Base-by-base conservation (phyloP, 768 basidiomycete genomes). In the Boletus sp. region DNA sequence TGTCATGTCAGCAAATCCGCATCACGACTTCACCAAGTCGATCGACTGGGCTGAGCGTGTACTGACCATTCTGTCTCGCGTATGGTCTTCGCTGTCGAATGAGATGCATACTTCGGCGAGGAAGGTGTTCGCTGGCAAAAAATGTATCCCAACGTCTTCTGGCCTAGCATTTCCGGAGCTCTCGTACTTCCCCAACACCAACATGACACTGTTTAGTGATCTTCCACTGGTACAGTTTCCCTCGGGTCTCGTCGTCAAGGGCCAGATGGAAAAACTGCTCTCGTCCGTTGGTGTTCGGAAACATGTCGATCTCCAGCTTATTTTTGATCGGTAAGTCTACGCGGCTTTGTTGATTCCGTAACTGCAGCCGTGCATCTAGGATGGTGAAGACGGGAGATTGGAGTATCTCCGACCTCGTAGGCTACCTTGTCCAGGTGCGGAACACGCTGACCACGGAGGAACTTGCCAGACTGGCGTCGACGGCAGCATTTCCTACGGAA, bases 341-440 rank as follows among this genome's bases (percentile, higher is more conserved):
- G n/a, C 30, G 39, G 42, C 17, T 40, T 46, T 9, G 19, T 46
- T 58, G 32, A 49, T 39, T 39, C 29, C 35, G 21, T 32, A 21
- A 32, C 33, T 58, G 34, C 52, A 39, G 4, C 15, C 2, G 10
- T 32, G 9, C 45, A 5, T 47, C 5, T 56, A 92, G 90, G 68
- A 90, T 92, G 88, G 83, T 92, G 59, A 89, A 87, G 68, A 90
- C 89, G 43, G 92, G 93, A 29, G 87, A 90, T 59, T 95, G 93
- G 94, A 89, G 87, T 2, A 84, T 88, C 47, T 79, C 84, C 11
- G 90, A 97, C 56, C 77, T 99, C 15, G 81, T 87, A 49, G 88
- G 86, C 64, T 97, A 99, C 68, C 80, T 99, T 11, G 88, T 91
- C 35, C 85, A 87, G 3, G 89, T 97, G 9, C 83, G 83, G 63